Evolutionary conservation across 352 stramenopile species (phyloP), one percentile per base, ranked within the genome.

Genomic region (Phytophthora foliorum): DNA sequence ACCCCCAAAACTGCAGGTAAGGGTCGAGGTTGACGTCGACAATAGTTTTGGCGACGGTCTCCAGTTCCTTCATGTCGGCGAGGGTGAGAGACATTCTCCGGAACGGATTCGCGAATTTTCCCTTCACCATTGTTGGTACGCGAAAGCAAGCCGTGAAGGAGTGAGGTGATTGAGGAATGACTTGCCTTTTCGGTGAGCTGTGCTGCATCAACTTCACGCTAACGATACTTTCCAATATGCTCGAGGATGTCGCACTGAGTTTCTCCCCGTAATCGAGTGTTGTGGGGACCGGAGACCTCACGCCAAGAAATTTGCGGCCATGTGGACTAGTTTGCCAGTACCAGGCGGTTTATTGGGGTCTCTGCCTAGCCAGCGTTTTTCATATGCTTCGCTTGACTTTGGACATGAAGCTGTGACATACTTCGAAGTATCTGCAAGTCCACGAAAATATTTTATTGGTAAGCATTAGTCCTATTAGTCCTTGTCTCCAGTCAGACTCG

Each of bases 1-100:
- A 21, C 9, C 70, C 42, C 21, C 55, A 67, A 29, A 71, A 81
- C 7, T 66, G 48, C 50, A 80, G 54, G 46, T 77, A 84, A 6
- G 74, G 67, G n/a, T 54, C 41, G 41, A 71, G 45, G 54, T 70
- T 67, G 21, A 52, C 69, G 1, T 77, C 64, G 27, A 66, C 29
- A 27, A 77, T 64, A 2, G 31, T 56, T 19, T 70, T 69, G 24
- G 58, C 46, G 25, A 77, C 58, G 11, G 53, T 19, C 62, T 67
- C 44, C 7, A 77, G 45, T 48, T 77, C 57, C 19, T 67, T 48
- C 42, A 60, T 67, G 27, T 73, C 58, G 6, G 32, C 46, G 16
- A 22, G 17, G 0, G 57, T 60, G 39, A 77, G 53, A 9, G 44
- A 60, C 54, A 77, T 53, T 29, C 38, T 41, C 54, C 48, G 52